Evolutionary conservation across 73 alveolate genomes (phyloP), one percentile per base, ranked within the genome.

Genomic region (Blepharisma japonicum): DNA sequence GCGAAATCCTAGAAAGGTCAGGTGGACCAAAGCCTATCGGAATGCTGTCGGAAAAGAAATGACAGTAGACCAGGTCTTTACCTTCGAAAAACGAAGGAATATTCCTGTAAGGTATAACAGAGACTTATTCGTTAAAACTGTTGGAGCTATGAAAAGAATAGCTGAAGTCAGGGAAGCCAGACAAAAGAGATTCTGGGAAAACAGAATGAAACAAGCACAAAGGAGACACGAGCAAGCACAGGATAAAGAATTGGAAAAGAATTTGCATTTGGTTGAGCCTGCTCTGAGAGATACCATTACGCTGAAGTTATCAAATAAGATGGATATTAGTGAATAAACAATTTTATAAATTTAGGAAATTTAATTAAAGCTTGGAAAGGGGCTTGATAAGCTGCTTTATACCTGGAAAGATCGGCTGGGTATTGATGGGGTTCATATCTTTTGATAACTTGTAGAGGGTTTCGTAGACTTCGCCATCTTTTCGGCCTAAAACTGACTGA

Each of bases 1-100:
- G 89, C 92, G 86, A 77, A 95, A 95, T 76, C 99, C 99, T 6
- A 79, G 99, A 70, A 95, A 95, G 92, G 83, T 92, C 66, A 86
- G 89, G 77, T 95, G 99, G 99, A 95, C 99, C 77, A 95, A 95
- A 86, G 99, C 99, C 27, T 95, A 89, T 79, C 89, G 99, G 84
- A 94, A 91, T 53, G 93, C 98, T 8, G 91, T 83, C 77, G 99
- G 97, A 47, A 95, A 95, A 85, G 99, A 95, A 81, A 85, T 95
- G 95, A 90, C 92, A 54, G 89, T 89, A 4, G 99, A 95, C 72
- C 92, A 96, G 45, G 94, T 89, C 11, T 90, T 93, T 70, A 98
- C 91, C 18, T 93, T 95, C 78, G 99, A 95, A 82, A 89, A 95
- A 89, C 86, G 92, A 56, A 89, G 97, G 81, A 92, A 95, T 77